These are phyloP conservation scores for Oryza meridionalis DNA, from an alignment of 176 grass and related monocot genomes.

Conservation along the genomic window DNA sequence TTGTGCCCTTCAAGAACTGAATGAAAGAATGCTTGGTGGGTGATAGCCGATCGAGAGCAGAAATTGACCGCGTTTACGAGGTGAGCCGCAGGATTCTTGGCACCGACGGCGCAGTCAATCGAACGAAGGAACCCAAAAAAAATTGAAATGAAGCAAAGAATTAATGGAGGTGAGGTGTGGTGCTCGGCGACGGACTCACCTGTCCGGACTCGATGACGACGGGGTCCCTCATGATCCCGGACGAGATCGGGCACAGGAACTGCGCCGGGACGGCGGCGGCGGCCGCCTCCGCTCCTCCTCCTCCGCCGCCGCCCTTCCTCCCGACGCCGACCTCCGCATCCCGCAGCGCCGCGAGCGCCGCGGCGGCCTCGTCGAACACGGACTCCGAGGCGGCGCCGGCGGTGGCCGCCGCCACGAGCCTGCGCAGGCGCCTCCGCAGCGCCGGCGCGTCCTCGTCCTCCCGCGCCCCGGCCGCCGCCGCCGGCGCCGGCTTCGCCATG, in stretches of 20 bases:
- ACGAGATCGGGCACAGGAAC: slow-evolving; percentile 80
- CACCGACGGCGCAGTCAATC: neutral
- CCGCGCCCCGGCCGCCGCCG: slow-evolving; percentile 35
- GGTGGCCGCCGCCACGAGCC: slow-evolving; percentile 46
- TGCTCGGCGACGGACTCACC: slow-evolving; percentile 41
- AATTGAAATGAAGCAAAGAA: neutral
- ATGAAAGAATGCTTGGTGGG: neutral
- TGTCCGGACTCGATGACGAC: slow-evolving; percentile 79
- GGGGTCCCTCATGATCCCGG: slow-evolving; percentile 75
- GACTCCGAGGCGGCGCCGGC: slow-evolving; percentile 25
- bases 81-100: neutral
- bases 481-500: slow-evolving; percentile 49
- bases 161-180: neutral
- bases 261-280: slow-evolving; percentile 44
- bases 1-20: slow-evolving; percentile 33
- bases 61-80: neutral
- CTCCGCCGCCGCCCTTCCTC: neutral
- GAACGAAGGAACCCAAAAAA: slow-evolving; percentile 1
- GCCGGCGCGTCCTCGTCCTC: slow-evolving; percentile 26
- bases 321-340: slow-evolving; percentile 37
- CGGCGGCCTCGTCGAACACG: slow-evolving; percentile 59
- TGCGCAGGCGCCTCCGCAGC: slow-evolving; percentile 51
- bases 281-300: neutral
- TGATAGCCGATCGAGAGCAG: neutral
- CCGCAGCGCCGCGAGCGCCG: slow-evolving; percentile 55